Percentiles rank a stretch among this genome's conserved stretches.
These are phyloP conservation scores for Isabelozyma pseudorhagii DNA, from an alignment of 805 yeast species.

Conservation along the genomic window DNA sequence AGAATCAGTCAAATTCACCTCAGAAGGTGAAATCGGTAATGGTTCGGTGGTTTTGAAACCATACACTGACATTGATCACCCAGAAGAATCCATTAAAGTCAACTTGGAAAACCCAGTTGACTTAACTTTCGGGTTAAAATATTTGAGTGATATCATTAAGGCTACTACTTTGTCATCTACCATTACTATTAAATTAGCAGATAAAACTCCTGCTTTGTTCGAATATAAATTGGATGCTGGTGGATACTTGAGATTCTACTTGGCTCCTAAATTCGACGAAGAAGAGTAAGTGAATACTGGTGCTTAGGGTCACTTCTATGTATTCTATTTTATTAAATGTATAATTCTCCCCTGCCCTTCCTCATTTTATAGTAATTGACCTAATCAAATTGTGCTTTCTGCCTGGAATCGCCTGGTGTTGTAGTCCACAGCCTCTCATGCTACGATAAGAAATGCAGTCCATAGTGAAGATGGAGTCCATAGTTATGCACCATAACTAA, in stretches of 20 bases:
- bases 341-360: background rate
- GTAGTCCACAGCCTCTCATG: too few relatives aligned
- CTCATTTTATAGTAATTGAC: background rate
- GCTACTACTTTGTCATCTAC: slow-evolving; percentile 76
- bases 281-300: slow-evolving; percentile 52
- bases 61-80: slow-evolving; percentile 72
- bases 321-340: background rate
- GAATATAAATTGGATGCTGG: slow-evolving; percentile 82
- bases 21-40: slow-evolving; percentile 89
- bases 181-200: slow-evolving; percentile 83
- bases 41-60: slow-evolving; percentile 89
- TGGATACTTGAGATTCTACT: slow-evolving; percentile 91
- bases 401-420: too few relatives aligned
- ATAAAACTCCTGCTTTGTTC: slow-evolving; percentile 89
- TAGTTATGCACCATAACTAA: too few relatives aligned
- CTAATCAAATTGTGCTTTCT: too few relatives aligned
- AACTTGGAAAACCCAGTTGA: slow-evolving; percentile 84
- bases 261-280: slow-evolving; percentile 97
- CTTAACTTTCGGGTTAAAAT: slow-evolving; percentile 87
- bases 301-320: background rate
- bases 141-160: slow-evolving; percentile 86
- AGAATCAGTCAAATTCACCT: slow-evolving; percentile 83
- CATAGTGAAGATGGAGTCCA: too few relatives aligned
- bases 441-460: too few relatives aligned
- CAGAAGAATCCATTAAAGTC: slow-evolving; percentile 71